These are phyloP conservation scores for Spathaspora girioi DNA, from an alignment of 805 yeast species.

Conservation along the genomic window DNA sequence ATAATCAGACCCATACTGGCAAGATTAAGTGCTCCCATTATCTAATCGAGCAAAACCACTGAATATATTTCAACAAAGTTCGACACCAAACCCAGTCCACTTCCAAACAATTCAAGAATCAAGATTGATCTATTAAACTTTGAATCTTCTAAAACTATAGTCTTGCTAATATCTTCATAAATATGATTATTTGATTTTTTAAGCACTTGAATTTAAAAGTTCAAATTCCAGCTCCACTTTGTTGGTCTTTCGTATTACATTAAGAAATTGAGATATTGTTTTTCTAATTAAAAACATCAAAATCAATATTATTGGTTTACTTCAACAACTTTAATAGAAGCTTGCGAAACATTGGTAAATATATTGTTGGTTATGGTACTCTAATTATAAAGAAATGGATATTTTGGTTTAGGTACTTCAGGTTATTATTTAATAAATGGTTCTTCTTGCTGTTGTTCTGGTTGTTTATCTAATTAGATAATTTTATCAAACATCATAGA, in stretches of 20 bases:
- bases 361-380: slow-evolving; percentile 18
- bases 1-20: slow-evolving; percentile 45
- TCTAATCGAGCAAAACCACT: slow-evolving; percentile 37
- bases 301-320: slow-evolving; percentile 40
- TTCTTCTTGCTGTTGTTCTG: background rate
- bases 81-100: slow-evolving; percentile 37
- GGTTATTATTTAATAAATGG: slow-evolving; percentile 9
- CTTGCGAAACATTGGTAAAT: slow-evolving; percentile 41
- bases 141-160: slow-evolving; percentile 38
- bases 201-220: slow-evolving; percentile 22
- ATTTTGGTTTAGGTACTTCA: slow-evolving; percentile 22
- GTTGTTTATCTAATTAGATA: slow-evolving; percentile 16
- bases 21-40: slow-evolving; percentile 36
- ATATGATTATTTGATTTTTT: slow-evolving; percentile 16
- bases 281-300: slow-evolving; percentile 38
- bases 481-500: slow-evolving; percentile 36
- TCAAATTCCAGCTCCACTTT: slow-evolving; percentile 35
- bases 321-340: slow-evolving; percentile 25
- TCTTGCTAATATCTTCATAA: slow-evolving; percentile 23
- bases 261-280: slow-evolving; percentile 38
- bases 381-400: slow-evolving; percentile 32
- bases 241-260: slow-evolving; percentile 33
- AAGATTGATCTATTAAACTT: slow-evolving; percentile 41
- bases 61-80: slow-evolving; percentile 38
- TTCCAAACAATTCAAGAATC: slow-evolving; percentile 37